Evolutionary conservation across 2,329 filamentous ascomycete species (phyloP), one percentile per base, ranked within the genome.

Genomic region (Fusarium cyanostomum): DNA sequence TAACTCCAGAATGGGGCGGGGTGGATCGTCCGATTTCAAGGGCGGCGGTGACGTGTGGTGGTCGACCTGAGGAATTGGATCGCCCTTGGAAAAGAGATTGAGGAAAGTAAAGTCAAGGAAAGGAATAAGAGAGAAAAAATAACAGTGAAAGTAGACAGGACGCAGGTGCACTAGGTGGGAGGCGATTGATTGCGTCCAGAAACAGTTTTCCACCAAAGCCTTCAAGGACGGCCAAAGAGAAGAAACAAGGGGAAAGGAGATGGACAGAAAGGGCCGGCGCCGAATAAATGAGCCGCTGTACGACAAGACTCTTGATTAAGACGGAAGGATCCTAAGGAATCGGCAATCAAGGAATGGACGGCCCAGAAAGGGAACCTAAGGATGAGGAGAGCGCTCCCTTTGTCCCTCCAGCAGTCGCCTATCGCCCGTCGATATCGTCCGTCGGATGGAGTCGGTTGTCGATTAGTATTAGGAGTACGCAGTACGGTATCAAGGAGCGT

Each of bases 1-100:
- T 45, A 44, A 49, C 53, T 62, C 52, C 48, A 58, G 37, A 52
- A 39, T 59, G 53, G 58, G 56, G 62, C 60, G 45, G 63, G 50
- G 63, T 66, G 63, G 63, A 66, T 66, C 59, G 54, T 50, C 63
- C 61, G 63, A 60, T 66, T 66, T 56, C 43, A 56, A 66, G 63
- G 63, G 63, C 59, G 62, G 39, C 58, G 49, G 62, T 66, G 63
- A 66, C 63, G 63, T 66, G 59, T 44, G 62, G 62, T 35, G 45
- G 65, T 66, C 50, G 52, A 39, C 30, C 62, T 28, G 41, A 59
- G 63, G 63, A 66, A 64, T 64, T 66, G 37, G 38, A 39, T 66
- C 34, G 49, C 49, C 53, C 44, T 66, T 54, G 44, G 13, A 48
- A 18, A 41, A 38, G 35, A 45, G 38, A 52, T 52, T 44, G 59